A percentile compares a stretch with the other conserved stretches of the same genome.
Conservation (phyloP, 2,329 filamentous ascomycete species). For the Xylariaceae sp. region DNA sequence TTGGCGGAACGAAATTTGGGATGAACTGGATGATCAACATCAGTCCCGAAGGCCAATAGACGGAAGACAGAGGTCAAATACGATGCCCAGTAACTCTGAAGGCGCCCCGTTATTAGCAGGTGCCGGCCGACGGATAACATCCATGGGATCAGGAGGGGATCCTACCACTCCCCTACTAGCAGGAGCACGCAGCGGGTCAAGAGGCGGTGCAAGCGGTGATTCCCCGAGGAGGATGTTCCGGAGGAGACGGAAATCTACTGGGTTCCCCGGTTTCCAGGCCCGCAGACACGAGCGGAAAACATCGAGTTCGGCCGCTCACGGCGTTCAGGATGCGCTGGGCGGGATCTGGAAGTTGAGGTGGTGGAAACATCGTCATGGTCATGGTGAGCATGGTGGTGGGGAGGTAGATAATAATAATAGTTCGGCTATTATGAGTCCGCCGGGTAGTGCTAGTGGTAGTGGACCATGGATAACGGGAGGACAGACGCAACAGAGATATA, state of each 20-base stretch:
- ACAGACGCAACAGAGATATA: constrained; percentile 3
- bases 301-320: constrained; percentile 27
- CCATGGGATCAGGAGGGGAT: constrained; percentile 25
- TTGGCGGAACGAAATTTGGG: constrained; percentile 80
- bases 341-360: constrained; percentile 54
- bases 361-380: constrained; percentile 36
- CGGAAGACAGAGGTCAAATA: constrained; percentile 45
- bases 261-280: constrained; percentile 59
- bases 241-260: constrained; percentile 54
- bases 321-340: constrained; percentile 47
- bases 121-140: constrained; percentile 15
- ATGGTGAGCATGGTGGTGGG: constrained; percentile 15
- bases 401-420: constrained; percentile 15
- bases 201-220: constrained; percentile 17
- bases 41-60: constrained; percentile 36
- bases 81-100: constrained; percentile 41
- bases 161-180: constrained; percentile 25
- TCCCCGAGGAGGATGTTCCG: constrained; percentile 34
- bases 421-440: constrained; percentile 21
- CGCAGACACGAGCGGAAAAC: constrained; percentile 39
- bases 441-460: constrained; percentile 17
- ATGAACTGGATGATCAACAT: constrained; percentile 74
- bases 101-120: constrained; percentile 41
- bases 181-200: constrained; percentile 9
- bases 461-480: constrained; percentile 16